Evolutionary conservation across 192 early-diverging fungal genomes (phyloP), one percentile per base, ranked within the genome.

Genomic region (Coemansia guatemalensis): DNA sequence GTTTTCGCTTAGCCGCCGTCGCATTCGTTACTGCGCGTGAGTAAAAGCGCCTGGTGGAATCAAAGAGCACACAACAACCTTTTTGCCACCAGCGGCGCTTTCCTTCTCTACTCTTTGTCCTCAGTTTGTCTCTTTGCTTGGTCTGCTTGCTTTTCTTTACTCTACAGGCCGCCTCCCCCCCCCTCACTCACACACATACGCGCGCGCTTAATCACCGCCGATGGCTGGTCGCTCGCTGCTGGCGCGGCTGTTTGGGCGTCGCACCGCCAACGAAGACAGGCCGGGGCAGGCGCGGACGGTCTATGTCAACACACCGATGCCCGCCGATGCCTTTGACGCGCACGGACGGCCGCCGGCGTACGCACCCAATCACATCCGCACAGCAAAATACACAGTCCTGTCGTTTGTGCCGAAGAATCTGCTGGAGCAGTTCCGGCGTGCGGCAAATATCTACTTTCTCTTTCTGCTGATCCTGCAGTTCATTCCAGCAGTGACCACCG

Each of bases 361-460:
- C 60, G 64, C 79, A 23, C 75, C 79, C 65, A 98, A 98, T 82
- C 86, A 89, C 66, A 86, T 98, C 25, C 78, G 85, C 35, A 98
- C 96, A 0, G 85, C 89, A 21, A 99, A 98, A 74, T 99, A 99
- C 83, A 93, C 93, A 6, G 69, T 90, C 5, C 52, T 93, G 11
- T 89, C 90, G 0, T 99, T 98, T 77, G 73, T 99, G 17, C 96
- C 96, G 20, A 96, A 95, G 71, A 97, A 97, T 63, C 70, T 99
- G 59, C 91, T 93, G 72, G 95, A 98, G 85, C 96, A 99, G 83
- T 99, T 99, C 75, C 89, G 93, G 8, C 86, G 88, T 39, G 85
- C 96, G 7, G 97, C 97, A 50, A 99, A 99, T 73, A 85, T 97
- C 27, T 99, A 96, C 74, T 99, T 99, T 71, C 73, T 96, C 52